Conservation (phyloP, 2,329 filamentous ascomycete genomes). For the Sporothrix phasma region DNA sequence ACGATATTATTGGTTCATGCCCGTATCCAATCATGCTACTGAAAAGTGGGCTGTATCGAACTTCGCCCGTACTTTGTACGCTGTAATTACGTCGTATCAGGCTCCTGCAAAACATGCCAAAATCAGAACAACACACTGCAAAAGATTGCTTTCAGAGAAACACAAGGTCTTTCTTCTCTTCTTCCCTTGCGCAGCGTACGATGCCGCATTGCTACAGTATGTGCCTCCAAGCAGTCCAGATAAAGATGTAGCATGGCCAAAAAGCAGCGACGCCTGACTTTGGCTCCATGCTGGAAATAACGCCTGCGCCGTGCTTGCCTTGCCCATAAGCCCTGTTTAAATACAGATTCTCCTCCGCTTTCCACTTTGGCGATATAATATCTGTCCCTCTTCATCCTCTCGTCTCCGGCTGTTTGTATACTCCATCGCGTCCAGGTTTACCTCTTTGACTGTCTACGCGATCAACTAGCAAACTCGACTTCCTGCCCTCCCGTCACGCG, state of each 20-base stretch:
- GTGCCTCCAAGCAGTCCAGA: background rate
- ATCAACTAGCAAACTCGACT: background rate
- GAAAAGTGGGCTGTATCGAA: background rate
- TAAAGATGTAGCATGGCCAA: background rate
- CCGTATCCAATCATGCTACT: background rate
- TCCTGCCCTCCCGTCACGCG: background rate
- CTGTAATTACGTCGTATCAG: too few species aligned
- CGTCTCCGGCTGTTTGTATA: background rate
- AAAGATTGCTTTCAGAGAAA: background rate
- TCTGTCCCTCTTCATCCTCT: background rate
- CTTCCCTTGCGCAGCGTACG: too few species aligned
- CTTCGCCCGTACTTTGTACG: too few species aligned
- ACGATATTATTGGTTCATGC: background rate
- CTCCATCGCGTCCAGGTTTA: too few species aligned
- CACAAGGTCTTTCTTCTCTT: too few species aligned
- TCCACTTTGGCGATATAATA: too few species aligned
- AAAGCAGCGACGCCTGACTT: background rate
- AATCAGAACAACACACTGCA: background rate
- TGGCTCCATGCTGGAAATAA: slow-evolving; percentile 2
- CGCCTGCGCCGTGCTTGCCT: background rate
- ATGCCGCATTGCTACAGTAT: background rate
- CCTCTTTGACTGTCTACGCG: background rate
- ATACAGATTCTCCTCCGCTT: too few species aligned
- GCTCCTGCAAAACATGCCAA: too few species aligned
- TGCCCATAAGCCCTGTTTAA: background rate